Percentiles rank a stretch among this genome's conserved stretches.
Conservation (phyloP, 768 basidiomycete genomes). For the Solioccasus polychromus region DNA sequence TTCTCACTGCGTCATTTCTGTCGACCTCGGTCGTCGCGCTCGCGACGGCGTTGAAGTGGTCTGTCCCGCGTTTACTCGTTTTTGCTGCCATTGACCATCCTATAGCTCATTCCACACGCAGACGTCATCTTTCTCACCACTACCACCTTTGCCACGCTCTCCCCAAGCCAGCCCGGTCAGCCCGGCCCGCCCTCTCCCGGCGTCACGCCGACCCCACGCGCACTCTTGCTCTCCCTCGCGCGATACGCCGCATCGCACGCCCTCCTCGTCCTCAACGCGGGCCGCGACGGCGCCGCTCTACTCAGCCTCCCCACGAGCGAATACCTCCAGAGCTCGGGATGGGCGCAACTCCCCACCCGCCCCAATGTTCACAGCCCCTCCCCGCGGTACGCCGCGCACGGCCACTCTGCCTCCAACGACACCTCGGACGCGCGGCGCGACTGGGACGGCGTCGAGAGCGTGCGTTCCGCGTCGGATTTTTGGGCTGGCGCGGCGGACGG, state of each 20-base stretch:
- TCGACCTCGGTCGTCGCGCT: conserved; percentile 72
- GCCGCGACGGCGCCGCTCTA: conserved; percentile 74
- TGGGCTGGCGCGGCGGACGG: conserved; percentile 50
- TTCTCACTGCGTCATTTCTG: conserved; percentile 74
- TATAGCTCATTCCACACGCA: conserved; percentile 75
- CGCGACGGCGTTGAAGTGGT: conserved; percentile 81
- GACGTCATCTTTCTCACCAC: conserved; percentile 70
- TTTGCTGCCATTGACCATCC: background rate
- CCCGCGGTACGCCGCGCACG: conserved; percentile 12
- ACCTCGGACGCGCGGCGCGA: conserved; percentile 14
- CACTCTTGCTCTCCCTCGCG: conserved; percentile 72
- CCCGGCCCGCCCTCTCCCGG: conserved; percentile 39
- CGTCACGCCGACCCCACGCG: conserved; percentile 60
- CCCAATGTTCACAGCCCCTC: background rate
- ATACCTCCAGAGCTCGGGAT: conserved; percentile 83
- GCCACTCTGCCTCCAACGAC: conserved; percentile 16
- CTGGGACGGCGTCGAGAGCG: conserved; percentile 38
- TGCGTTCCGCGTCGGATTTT: conserved; percentile 71
- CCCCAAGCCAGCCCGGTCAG: background rate
- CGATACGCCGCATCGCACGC: conserved; percentile 69
- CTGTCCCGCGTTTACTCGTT: conserved; percentile 28
- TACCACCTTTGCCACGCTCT: conserved; percentile 26
- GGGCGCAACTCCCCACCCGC: conserved; percentile 39
- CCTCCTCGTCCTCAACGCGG: conserved; percentile 80
- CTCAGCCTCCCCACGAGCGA: conserved; percentile 80